Base-by-base conservation (phyloP, 1,284 basidiomycete species). In the Ceratobasidium sp. region DNA sequence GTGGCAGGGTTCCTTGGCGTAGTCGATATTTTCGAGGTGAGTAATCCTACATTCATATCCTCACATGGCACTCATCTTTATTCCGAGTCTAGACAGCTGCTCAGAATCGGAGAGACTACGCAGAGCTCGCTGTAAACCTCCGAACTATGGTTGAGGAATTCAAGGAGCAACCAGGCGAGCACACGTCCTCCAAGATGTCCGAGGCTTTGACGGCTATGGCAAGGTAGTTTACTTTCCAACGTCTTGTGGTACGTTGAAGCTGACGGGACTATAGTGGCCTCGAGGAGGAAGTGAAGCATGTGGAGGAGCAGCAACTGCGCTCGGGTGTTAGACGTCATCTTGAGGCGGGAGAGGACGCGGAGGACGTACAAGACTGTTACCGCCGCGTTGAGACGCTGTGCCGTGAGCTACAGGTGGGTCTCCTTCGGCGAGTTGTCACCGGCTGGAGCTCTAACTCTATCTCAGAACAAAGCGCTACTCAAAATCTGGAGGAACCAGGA, bases 401-500 rank as follows among this genome's bases (percentile, higher is more conserved):
- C 23, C 47, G 21, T 4, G 1, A 30, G 30, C 32, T 66, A 6
- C 46, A 52, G 38, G 62, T 41, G 18, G 38, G 44, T n/a, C n/a
- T n/a, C n/a, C 6, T n/a, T 62, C 7, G 3, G 26, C 6, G 14
- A 18, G 21, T 8, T 30, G 2, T 41, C 14, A 21, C 14, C 2
- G 14, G 5, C 44, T 5, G 4, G 16, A 35, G 18, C 2, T 21
- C 8, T 32, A 30, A 11, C 32, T 43, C 38, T 59, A 35, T 21
- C 32, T 26, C n/a, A 66, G 62, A 26, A 6, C 8, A 32, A 66
- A 4, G 62, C 32, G 6, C 35, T n/a, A 46, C 9, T 66, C 47
- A 66, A 23, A 30, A 47, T 46, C 50, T 66, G 62, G 62, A 55
- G 18, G 54, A 35, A n/a, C 13, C 4, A 55, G 30, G 28, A 55